Conservation (phyloP, 805 yeast species). For the Suhomyces canberraensis region DNA sequence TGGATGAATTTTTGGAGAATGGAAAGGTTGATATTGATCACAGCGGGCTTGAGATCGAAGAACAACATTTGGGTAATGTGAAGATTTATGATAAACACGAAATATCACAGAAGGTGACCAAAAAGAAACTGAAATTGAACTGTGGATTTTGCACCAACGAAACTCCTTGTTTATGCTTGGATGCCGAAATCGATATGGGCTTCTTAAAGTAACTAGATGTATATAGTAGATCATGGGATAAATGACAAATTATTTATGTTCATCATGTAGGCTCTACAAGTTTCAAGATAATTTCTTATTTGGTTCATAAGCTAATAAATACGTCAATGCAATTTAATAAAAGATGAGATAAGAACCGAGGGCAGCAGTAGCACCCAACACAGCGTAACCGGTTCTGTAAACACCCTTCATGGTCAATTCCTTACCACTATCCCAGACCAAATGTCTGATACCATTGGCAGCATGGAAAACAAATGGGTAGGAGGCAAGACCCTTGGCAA, state of each 20-base stretch:
- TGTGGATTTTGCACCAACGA: conserved; percentile 40
- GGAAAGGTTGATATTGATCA: conserved; percentile 1
- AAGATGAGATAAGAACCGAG: conserved; percentile 58
- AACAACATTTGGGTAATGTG: conserved; percentile 11
- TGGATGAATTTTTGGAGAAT: conserved; percentile 6
- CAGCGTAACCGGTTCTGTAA: conserved; percentile 86
- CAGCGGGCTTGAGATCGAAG: conserved; percentile 8
- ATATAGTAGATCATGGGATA: too few relatives aligned
- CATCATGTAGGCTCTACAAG: too few relatives aligned
- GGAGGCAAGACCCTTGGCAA: conserved; percentile 66
- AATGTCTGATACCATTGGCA: conserved; percentile 87
- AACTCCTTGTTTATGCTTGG: conserved; percentile 42
- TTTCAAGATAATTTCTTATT: too few relatives aligned
- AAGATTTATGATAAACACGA: conserved; percentile 8
- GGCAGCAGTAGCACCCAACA: conserved; percentile 60
- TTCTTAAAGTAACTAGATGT: conserved; percentile 44
- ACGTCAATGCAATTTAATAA: conserved; percentile 20
- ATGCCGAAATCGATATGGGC: conserved; percentile 26
- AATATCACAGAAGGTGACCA: conserved; percentile 5
- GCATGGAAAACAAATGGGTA: conserved; percentile 86
- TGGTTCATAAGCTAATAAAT: not conserved
- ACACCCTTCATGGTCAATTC: conserved; percentile 83
- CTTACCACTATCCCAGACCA: conserved; percentile 87
- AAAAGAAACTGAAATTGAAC: conserved; percentile 18
- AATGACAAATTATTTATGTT: too few relatives aligned